Evolutionary conservation across 257 asterid genomes (phyloP), one percentile per base, ranked within the genome.

Genomic region (Ligustrum vulgare): DNA sequence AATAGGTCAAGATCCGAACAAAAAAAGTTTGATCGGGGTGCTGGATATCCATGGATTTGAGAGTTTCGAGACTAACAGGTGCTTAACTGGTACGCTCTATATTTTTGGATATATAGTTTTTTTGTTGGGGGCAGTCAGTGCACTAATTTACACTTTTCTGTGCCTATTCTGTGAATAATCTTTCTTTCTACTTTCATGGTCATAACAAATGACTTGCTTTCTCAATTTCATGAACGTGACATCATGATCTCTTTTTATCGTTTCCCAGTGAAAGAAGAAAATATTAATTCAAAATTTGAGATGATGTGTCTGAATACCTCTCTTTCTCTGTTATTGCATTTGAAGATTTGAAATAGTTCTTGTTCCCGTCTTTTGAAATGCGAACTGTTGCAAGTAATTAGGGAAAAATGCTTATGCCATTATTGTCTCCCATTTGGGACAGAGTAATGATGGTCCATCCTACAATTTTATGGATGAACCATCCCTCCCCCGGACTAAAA

Each of bases 61-160:
- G 72, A 86, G 90, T 81, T 86, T 86, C 85, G 84, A 86, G 90
- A 83, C 90, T 79, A 86, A 86, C 86, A 86, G 90, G 90, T 86
- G 87, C 84, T 84, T 85, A 72, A 79, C 78, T 79, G 85, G 87
- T 80, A 79, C 32, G 82, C 85, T 32, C 79, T 74, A 79, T 72
- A 69, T 76, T 80, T 79, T 45, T 56, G 13, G 3, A 60, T 60
- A 22, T 60, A 60, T 60, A 3, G 1, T 58, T 20, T 60, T 60
- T 60, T 23, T 6, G 33, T 5, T 23, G 67, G 33, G 33, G 66
- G 66, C 66, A 0, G 66, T 6, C 31, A 23, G 22, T 58, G 66
- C 67, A 9, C 34, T 22, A 11, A 22, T 9, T 12, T 58, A 34
- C 3, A 60, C 67, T 56, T n/a, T 56, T 2, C 4, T 56, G 13